Conservation (phyloP, 768 basidiomycete species). For the Lentinus brumalis region DNA sequence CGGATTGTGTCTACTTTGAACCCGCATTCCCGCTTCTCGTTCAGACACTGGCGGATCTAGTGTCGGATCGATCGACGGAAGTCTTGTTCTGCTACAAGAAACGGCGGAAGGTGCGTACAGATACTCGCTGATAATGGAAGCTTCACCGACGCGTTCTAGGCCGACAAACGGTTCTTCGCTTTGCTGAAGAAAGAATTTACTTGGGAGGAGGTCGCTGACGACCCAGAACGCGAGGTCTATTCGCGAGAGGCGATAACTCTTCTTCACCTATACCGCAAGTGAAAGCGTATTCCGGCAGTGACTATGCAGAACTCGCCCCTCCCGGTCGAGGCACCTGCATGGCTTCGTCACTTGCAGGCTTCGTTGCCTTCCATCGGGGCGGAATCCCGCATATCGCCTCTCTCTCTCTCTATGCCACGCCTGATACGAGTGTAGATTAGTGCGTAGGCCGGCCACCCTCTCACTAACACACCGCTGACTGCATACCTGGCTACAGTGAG, state of each 20-base stretch:
- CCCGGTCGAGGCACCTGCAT: too few species aligned
- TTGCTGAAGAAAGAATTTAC: slow-evolving; percentile 77
- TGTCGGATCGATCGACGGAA: slow-evolving; percentile 50
- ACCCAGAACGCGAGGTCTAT: slow-evolving; percentile 60
- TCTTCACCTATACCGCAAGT: slow-evolving; percentile 44
- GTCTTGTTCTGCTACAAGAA: slow-evolving; percentile 94
- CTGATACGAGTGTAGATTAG: too few species aligned
- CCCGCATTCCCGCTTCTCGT: slow-evolving; percentile 89
- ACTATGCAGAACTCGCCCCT: too few species aligned
- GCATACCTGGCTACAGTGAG: too few species aligned
- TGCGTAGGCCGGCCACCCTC: too few species aligned
- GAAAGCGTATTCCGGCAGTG: neutral
- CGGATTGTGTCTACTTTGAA: slow-evolving; percentile 96
- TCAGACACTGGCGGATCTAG: slow-evolving; percentile 70
- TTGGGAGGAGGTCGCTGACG: slow-evolving; percentile 70
- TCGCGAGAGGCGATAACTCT: slow-evolving; percentile 68
- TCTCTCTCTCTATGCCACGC: too few species aligned
- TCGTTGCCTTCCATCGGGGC: neutral
- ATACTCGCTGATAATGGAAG: neutral
- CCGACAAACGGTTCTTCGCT: slow-evolving; percentile 84
- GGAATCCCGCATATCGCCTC: too few species aligned
- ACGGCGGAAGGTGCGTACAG: slow-evolving; percentile 70
- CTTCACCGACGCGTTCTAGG: slow-evolving; percentile 44
- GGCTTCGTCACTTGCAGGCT: neutral
- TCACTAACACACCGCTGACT: too few species aligned